phyloP scores from a whole-genome alignment of 495 filamentous ascomycete species.

The Daldinia caldariorum region DNA sequence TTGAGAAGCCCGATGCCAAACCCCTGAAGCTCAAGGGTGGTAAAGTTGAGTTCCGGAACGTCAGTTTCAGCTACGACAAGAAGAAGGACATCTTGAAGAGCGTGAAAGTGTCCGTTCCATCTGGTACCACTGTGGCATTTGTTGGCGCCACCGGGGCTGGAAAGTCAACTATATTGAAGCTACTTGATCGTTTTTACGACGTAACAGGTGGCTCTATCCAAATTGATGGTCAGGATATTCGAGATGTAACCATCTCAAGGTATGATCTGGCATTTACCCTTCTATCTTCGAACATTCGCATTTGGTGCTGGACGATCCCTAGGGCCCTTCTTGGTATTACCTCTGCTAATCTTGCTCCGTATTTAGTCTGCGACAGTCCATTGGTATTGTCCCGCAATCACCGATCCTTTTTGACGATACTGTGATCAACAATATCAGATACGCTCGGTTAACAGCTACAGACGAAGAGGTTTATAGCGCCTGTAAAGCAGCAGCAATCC shows the following conservation, averaged over 20 bases:
- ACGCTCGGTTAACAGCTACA: constrained; percentile 68
- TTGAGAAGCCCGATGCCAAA: constrained; percentile 64
- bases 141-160: constrained; percentile 82
- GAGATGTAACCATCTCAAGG: constrained; percentile 70
- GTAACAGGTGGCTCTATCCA: constrained; percentile 67
- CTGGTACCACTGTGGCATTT: constrained; percentile 75
- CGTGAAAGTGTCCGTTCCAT: constrained; percentile 66
- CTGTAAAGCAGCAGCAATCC: constrained; percentile 74
- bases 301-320: background rate
- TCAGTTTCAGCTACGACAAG: constrained; percentile 76
- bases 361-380: constrained; percentile 69
- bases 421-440: constrained; percentile 78
- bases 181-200: constrained; percentile 78
- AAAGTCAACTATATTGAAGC: constrained; percentile 79
- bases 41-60: constrained; percentile 69
- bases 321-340: background rate
- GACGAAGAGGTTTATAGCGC: constrained; percentile 74
- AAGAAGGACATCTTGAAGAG: constrained; percentile 72
- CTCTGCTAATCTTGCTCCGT: constrained; percentile 23
- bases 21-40: constrained; percentile 67
- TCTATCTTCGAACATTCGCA: background rate
- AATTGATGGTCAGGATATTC: constrained; percentile 81
- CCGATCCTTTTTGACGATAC: constrained; percentile 76
- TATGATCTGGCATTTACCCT: constrained; percentile 30
- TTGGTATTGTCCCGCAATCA: constrained; percentile 78